phyloP scores from a whole-genome alignment of 2,329 filamentous ascomycete species.

The Colletotrichum horii region DNA sequence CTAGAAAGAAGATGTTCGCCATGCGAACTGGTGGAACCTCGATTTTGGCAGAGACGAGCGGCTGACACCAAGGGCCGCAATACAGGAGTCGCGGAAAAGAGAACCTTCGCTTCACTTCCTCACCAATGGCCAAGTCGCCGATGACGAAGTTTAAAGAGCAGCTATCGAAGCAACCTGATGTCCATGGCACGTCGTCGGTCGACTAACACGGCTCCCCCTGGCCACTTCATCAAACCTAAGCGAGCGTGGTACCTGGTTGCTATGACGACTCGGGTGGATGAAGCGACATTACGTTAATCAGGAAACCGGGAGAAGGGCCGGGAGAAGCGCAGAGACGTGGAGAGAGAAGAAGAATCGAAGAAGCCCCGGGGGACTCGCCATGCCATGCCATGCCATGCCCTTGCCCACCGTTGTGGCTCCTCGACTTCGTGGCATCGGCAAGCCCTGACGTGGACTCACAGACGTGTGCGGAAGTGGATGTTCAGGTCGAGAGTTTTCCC shows the following conservation, averaged over 20 bases:
- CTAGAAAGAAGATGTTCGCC: too few relatives aligned
- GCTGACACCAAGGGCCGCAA: not conserved
- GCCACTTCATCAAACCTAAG: not conserved
- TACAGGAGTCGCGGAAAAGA: not conserved
- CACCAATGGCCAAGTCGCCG: not conserved
- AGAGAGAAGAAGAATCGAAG: not conserved
- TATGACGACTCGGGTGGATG: conserved; percentile 5
- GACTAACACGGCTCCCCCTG: not conserved
- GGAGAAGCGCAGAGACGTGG: not conserved
- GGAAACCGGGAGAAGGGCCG: not conserved
- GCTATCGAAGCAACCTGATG: not conserved
- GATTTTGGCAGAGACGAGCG: not conserved
- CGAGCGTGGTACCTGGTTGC: not conserved
- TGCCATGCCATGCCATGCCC: not conserved
- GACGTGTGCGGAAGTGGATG: not conserved
- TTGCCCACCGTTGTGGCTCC: not conserved
- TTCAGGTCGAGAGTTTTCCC: not conserved
- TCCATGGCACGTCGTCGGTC: not conserved
- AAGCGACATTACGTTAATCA: not conserved
- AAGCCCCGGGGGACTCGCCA: not conserved
- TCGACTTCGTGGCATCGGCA: not conserved
- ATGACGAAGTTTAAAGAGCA: not conserved
- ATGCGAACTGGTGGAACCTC: not conserved
- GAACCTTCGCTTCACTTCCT: not conserved
- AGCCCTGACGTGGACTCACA: not conserved